Evolutionary conservation across 805 yeast genomes (phyloP), one percentile per base, ranked within the genome.

Genomic region (Candida gorgasii): DNA sequence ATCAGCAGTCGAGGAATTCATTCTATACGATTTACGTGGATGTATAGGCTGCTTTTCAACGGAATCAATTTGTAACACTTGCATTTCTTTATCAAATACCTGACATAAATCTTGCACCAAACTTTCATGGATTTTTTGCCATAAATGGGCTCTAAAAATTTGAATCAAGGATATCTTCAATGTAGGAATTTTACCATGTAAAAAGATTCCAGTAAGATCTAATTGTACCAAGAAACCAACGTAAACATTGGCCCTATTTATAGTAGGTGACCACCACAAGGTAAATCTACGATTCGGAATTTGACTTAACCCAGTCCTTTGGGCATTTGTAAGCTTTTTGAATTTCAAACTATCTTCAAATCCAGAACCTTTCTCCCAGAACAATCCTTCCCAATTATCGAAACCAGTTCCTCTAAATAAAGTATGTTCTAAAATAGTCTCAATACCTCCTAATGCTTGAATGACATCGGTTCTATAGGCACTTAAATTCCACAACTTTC

Each of bases 191-290:
- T 93, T 93, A 52, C 99, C 99, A 59, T 93, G 99, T 38, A 93
- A 70, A 63, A 93, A 93, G 20, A 93, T 92, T 55, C 99, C 99
- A 0, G 99, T 93, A 57, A 93, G 70, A 64, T 93, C 99, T 34
- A 93, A 72, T 61, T 93, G 99, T 20, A 93, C 99, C 57, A 90
- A 73, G 69, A 93, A 93, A 19, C 99, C 99, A 44, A 93, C 97
- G 58, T 93, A 93, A 18, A 93, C 98, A 58, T 93, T 93, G 5
- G 99, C 99, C 50, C 99, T 78, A 57, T 93, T 93, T 54, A 93
- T 93, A 0, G 99, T 93, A 5, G 99, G 99, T 0, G 97, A 89
- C 99, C 99, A 93, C 99, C 99, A 93, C 22, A 93, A 69, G 0
- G 99, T 93, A 59, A 93, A 93, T 35, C 99, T 78, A 61, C 99